phyloP scores from a whole-genome alignment of 2,329 filamentous ascomycete genomes.

The Colletotrichum musae region DNA sequence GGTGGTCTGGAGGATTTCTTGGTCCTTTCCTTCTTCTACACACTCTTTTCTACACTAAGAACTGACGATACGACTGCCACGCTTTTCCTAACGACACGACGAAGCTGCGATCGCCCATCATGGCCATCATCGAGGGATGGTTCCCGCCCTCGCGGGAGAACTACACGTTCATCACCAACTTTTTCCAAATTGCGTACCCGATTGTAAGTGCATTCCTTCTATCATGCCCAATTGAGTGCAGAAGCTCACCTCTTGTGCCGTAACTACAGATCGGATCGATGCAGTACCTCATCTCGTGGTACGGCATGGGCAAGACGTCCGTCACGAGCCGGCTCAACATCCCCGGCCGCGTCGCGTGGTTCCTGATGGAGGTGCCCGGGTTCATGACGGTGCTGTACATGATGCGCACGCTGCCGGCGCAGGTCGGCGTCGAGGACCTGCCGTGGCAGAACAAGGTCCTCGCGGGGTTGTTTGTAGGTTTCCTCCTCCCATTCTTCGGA shows the following conservation, averaged over 20 bases:
- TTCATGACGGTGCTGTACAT: conserved; percentile 85
- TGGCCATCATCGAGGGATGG: conserved; percentile 68
- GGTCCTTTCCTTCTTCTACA: not conserved
- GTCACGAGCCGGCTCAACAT: conserved; percentile 82
- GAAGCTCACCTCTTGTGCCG: conserved; percentile 28
- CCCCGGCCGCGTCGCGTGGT: conserved; percentile 90
- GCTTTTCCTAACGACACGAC: not conserved
- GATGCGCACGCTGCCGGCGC: conserved; percentile 76
- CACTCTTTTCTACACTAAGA: not conserved
- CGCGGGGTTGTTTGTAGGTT: conserved; percentile 74
- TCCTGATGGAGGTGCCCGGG: conserved; percentile 87
- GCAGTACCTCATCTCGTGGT: conserved; percentile 86
- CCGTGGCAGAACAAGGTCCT: conserved; percentile 86
- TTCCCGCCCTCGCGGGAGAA: conserved; percentile 71
- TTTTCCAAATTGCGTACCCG: conserved; percentile 69
- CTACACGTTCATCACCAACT: conserved; percentile 66
- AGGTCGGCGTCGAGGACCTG: conserved; percentile 70
- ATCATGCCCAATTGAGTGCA: not conserved
- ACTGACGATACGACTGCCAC: not conserved
- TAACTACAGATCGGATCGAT: conserved; percentile 73
- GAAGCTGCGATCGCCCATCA: conserved; percentile 45
- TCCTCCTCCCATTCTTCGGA: not conserved
- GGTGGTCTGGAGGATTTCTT: not conserved
- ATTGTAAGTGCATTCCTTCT: conserved; percentile 56
- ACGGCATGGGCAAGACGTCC: conserved; percentile 95